Base-by-base conservation (phyloP, 352 stramenopile species). In the Plasmopara muralis region DNA sequence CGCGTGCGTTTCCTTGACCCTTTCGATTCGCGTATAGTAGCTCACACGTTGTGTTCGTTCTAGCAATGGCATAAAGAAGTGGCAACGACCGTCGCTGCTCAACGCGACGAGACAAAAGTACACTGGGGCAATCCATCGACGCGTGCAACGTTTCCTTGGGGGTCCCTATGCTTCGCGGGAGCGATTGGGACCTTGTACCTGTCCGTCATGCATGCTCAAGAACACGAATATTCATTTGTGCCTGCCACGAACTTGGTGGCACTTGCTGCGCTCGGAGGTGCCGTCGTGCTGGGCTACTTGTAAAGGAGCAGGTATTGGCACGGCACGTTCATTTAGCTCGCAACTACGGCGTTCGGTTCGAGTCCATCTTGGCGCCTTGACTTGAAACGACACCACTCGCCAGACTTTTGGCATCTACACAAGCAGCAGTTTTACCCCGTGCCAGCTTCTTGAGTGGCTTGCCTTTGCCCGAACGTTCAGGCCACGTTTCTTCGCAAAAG, bases 401-500 rank as follows among this genome's bases (percentile, higher is more conserved):
- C 10, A n/a, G n/a, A n/a, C n/a, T n/a, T n/a, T n/a, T n/a, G n/a
- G n/a, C n/a, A 28, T 25, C 18, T n/a, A 9, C 15, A 12, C n/a
- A 16, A 44, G 40, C 39, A 52, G 29, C 18, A 37, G 42, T 4
- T 40, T 78, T 82, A 4, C 45, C 25, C 18, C 66, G 56, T 9
- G 53, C 28, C 8, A 58, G 61, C 9, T 62, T 72, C 46, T 78
- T 80, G 5, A 45, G 13, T 1, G 42, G 6, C 34, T 81, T 80
- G 16, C 56, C 48, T 42, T 82, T 82, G 15, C 74, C 67, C 43
- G 60, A 66, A 13, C 75, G 78, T 38, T 89, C 74, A 5, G 76
- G 76, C 78, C 78, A 89, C 42, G 69, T 72, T 6, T 73, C 66
- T 60, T 89, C 78, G 34, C 78, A 89, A 43, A 80, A 85, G 4